Conservation (phyloP, 1,284 basidiomycete species). For the Cryptococcus depauperatus region DNA sequence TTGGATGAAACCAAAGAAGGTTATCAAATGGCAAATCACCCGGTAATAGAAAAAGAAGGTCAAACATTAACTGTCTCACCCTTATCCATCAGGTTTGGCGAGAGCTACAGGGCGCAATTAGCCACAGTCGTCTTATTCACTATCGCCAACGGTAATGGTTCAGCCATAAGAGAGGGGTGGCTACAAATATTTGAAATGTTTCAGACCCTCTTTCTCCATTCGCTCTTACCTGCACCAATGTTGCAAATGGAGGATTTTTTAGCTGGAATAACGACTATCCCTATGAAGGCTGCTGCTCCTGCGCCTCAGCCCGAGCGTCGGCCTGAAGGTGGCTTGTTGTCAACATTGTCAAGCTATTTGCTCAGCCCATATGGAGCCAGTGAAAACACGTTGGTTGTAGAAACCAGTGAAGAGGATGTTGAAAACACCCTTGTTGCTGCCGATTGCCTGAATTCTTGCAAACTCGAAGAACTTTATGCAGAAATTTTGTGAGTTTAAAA, state of each 20-base stretch:
- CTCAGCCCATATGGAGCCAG: slow-evolving; percentile 82
- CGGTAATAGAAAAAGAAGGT: slow-evolving; percentile 85
- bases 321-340: slow-evolving; percentile 81
- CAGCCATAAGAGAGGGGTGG: slow-evolving; percentile 91
- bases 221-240: slow-evolving; percentile 76
- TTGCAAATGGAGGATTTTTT: slow-evolving; percentile 96
- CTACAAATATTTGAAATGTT: slow-evolving; percentile 96
- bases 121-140: slow-evolving; percentile 97
- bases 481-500: slow-evolving; percentile 67
- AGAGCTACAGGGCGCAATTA: slow-evolving; percentile 89
- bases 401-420: slow-evolving; percentile 77
- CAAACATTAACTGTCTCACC: slow-evolving; percentile 84
- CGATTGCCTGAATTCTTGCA: slow-evolving; percentile 90
- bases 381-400: slow-evolving; percentile 58
- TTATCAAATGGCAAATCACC: slow-evolving; percentile 71
- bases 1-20: slow-evolving; percentile 61
- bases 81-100: slow-evolving; percentile 86
- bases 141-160: slow-evolving; percentile 95
- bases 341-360: slow-evolving; percentile 89
- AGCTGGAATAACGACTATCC: slow-evolving; percentile 78
- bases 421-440: slow-evolving; percentile 92
- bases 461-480: slow-evolving; percentile 85
- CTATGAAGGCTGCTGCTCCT: slow-evolving; percentile 66
- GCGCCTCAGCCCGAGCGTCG: slow-evolving; percentile 56
- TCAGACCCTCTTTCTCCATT: slow-evolving; percentile 89